Base-by-base conservation (phyloP, 2,329 filamentous ascomycete genomes). In the Trichoderma simmonsii region DNA sequence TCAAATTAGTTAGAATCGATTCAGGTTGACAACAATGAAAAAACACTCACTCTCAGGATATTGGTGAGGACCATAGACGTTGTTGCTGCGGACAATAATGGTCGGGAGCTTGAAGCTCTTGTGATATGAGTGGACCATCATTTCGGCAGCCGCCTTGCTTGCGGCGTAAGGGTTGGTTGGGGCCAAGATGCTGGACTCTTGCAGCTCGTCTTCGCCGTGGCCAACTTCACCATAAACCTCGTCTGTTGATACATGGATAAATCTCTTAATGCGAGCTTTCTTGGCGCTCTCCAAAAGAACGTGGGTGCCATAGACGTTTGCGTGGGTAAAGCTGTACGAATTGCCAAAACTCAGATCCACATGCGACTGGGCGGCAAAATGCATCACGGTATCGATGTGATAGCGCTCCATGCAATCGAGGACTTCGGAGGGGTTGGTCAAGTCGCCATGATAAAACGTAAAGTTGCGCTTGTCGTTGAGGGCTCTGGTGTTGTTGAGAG, bases 351-450 rank as follows among this genome's bases (percentile, higher is more conserved):
- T 93, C 76, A 94, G 82, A 77, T 95, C 92, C 65, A 96, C 93
- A 78, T 95, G 93, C 8, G 92, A 93, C 82, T 94, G 91, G n/a
- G 93, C 93, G 3, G 93, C 93, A 77, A 96, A 94, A 81, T 95
- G 93, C 80, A 95, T 90, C 73, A 96, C 87, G 67, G 92, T 94
- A 79, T 95, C 93, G 76, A 95, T 91, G 39, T 88, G 86, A 82
- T 93, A 86, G 73, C 89, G 87, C 79, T 91, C 87, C 78, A 95
- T 86, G 78, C 90, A 93, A 76, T 88, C 87, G 74, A 92, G 86
- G 3, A 95, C 91, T 77, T 93, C 89, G 6, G 85, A 83, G 1
- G 90, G 90, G 74, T 91, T 90, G 36, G 91, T 94, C 75, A 95
- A 89, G 77, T 95, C 92, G 70, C 93, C 93, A 79, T 93, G 90